phyloP scores from a whole-genome alignment of 2,329 filamentous ascomycete genomes.

The Alternaria triticina region DNA sequence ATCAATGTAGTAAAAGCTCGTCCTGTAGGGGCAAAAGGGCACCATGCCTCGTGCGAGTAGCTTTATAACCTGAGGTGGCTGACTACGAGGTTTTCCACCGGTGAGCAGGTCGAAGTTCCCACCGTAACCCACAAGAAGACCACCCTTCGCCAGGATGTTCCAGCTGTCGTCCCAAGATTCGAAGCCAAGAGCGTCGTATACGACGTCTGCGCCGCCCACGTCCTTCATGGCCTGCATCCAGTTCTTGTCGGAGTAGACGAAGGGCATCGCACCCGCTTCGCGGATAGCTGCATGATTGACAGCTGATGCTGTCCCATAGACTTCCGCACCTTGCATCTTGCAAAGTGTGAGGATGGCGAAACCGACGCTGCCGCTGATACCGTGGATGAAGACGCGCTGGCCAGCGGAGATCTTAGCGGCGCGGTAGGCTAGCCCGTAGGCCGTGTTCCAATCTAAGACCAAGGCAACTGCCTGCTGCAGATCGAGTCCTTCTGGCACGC shows the following conservation, averaged over 20 bases:
- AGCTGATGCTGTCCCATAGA: neutral
- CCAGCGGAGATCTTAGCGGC: slow-evolving; percentile 51
- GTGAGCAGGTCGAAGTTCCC: slow-evolving; percentile 33
- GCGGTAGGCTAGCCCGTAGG: slow-evolving; percentile 40
- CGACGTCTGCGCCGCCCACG: slow-evolving; percentile 55
- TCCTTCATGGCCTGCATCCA: slow-evolving; percentile 57
- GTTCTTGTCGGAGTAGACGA: slow-evolving; percentile 57
- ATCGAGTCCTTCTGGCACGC: slow-evolving; percentile 52
- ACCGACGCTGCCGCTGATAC: slow-evolving; percentile 59
- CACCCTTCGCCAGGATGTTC: slow-evolving; percentile 53
- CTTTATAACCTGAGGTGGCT: slow-evolving; percentile 26
- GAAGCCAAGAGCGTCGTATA: slow-evolving; percentile 59
- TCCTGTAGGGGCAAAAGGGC: slow-evolving; percentile 32
- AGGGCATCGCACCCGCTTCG: neutral
- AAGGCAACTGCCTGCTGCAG: slow-evolving; percentile 52
- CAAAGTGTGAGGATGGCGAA: slow-evolving; percentile 42
- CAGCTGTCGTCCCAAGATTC: slow-evolving; percentile 60
- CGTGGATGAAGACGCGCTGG: slow-evolving; percentile 59
- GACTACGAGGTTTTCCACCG: slow-evolving; percentile 24
- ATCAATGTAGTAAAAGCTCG: slow-evolving; percentile 37
- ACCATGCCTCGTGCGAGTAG: slow-evolving; percentile 30
- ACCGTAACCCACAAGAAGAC: slow-evolving; percentile 39
- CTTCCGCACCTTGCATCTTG: neutral
- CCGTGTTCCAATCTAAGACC: slow-evolving; percentile 55
- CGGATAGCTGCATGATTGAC: neutral